Evolutionary conservation across 1,284 basidiomycete species (phyloP).

Genomic region (Pulchroboletus neoregius): DNA sequence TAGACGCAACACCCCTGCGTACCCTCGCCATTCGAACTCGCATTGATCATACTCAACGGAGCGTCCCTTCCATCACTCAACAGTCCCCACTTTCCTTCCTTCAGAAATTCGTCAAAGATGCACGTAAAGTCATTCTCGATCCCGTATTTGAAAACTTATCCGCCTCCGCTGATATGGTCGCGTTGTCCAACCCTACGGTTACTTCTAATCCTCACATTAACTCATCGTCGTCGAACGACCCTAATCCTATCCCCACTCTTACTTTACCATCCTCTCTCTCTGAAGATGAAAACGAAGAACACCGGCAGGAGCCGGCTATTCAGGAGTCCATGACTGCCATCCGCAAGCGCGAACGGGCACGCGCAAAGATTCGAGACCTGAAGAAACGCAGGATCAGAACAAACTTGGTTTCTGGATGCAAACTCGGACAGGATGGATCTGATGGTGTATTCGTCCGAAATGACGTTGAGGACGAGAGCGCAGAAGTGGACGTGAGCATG

Average conservation of each 20-base stretch:
- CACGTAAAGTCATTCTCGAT: slow-evolving; percentile 52
- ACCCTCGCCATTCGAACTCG: slow-evolving; percentile 39
- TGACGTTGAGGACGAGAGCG: slow-evolving; percentile 57
- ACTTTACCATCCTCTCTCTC: slow-evolving; percentile 35
- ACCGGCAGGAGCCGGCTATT: slow-evolving; percentile 30
- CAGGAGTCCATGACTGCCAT: slow-evolving; percentile 28
- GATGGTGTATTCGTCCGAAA: slow-evolving; percentile 48
- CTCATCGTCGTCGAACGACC: slow-evolving; percentile 21
- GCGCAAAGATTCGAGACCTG: slow-evolving; percentile 51
- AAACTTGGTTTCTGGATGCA: slow-evolving; percentile 25
- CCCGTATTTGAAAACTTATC: slow-evolving; percentile 48
- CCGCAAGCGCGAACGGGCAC: slow-evolving; percentile 41
- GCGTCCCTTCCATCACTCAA: slow-evolving; percentile 39
- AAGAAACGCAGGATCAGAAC: slow-evolving; percentile 48
- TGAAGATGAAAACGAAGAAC: slow-evolving; percentile 38
- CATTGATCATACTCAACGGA: slow-evolving; percentile 36
- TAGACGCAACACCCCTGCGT: slow-evolving; percentile 45
- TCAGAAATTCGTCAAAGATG: slow-evolving; percentile 56
- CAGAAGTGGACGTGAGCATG: slow-evolving; percentile 49
- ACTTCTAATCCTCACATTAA: slow-evolving; percentile 29
- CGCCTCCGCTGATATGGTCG: slow-evolving; percentile 16
- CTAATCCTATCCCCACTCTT: slow-evolving; percentile 17
- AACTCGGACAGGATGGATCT: slow-evolving; percentile 30
- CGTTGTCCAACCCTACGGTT: slow-evolving; percentile 27
- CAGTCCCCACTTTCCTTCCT: slow-evolving; percentile 52